Evolutionary conservation across 257 asterid species (phyloP).

Genomic region (Gynochthodes officinalis): DNA sequence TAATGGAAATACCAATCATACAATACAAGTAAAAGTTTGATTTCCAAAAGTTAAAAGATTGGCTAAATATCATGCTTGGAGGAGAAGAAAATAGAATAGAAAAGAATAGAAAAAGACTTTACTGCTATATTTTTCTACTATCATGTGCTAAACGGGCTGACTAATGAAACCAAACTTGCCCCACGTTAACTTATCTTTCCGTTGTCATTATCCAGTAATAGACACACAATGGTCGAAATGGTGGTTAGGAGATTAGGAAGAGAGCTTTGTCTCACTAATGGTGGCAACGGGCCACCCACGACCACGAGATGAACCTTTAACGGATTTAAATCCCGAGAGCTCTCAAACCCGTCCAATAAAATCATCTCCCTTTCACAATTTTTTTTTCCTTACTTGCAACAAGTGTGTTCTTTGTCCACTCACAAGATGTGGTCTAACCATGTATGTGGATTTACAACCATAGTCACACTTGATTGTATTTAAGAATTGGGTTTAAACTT

Average conservation of each 20-base stretch:
- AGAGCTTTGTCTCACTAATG: constrained; percentile 19
- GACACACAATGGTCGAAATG: constrained; percentile 30
- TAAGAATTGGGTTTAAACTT: too few species aligned
- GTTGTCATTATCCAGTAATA: constrained; percentile 1
- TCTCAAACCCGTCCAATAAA: neutral
- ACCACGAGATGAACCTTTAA: neutral
- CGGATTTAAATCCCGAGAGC: too few species aligned
- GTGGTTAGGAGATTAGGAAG: constrained; percentile 26
- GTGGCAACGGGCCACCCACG: constrained; percentile 15
- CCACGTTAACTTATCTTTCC: constrained; percentile 9
- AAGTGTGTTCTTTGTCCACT: too few species aligned
- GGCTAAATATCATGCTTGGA: too few species aligned
- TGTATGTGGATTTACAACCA: too few species aligned
- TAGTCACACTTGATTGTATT: too few species aligned
- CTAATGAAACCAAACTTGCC: constrained; percentile 19
- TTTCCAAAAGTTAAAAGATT: too few species aligned
- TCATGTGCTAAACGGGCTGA: constrained; percentile 33
- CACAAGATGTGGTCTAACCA: too few species aligned
- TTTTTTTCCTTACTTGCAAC: neutral
- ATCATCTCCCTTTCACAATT: neutral
- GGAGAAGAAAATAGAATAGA: neutral
- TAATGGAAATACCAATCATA: too few species aligned
- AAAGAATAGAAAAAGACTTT: neutral
- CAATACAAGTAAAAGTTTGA: too few species aligned
- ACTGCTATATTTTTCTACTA: neutral